These are phyloP conservation scores for Tylopilus sp. DNA, from an alignment of 1,284 basidiomycete genomes.

Conservation along the genomic window DNA sequence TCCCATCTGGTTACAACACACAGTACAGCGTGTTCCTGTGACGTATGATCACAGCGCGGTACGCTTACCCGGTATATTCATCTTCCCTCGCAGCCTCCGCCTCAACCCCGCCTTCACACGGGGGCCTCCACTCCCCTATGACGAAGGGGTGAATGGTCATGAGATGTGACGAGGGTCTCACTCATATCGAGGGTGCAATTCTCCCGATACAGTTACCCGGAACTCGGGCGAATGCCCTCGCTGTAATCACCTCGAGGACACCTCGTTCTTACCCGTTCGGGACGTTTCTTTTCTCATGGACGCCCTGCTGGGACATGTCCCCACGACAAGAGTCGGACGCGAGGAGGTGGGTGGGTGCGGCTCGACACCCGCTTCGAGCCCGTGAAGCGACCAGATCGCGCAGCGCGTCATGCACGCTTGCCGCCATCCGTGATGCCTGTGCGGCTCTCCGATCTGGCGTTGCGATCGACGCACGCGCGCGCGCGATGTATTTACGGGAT, in stretches of 20 bases:
- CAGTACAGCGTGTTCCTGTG: conserved; percentile 25
- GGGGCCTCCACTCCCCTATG: conserved; percentile 18
- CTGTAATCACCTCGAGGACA: conserved; percentile 33
- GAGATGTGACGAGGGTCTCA: conserved; percentile 6
- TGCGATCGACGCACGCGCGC: no score
- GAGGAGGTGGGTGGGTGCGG: conserved; percentile 11
- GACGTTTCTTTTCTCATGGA: not conserved
- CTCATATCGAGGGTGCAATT: conserved; percentile 12
- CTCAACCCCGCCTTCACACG: conserved; percentile 25
- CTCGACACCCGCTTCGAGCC: no score
- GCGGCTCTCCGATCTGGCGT: no score
- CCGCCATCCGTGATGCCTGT: no score
- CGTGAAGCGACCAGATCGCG: no score
- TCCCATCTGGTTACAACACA: conserved; percentile 4
- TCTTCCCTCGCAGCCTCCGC: conserved; percentile 26
- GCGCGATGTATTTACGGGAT: no score
- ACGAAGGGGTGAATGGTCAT: conserved; percentile 11
- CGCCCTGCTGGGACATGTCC: no score
- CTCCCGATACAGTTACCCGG: conserved; percentile 13
- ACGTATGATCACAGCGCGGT: conserved; percentile 20
- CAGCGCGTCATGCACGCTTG: no score
- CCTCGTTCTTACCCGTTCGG: conserved; percentile 21
- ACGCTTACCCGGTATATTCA: conserved; percentile 10
- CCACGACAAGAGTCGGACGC: not conserved
- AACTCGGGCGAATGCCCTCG: conserved; percentile 7